Evolutionary conservation across 805 yeast genomes (phyloP).

Genomic region (Ogataea philodendri): DNA sequence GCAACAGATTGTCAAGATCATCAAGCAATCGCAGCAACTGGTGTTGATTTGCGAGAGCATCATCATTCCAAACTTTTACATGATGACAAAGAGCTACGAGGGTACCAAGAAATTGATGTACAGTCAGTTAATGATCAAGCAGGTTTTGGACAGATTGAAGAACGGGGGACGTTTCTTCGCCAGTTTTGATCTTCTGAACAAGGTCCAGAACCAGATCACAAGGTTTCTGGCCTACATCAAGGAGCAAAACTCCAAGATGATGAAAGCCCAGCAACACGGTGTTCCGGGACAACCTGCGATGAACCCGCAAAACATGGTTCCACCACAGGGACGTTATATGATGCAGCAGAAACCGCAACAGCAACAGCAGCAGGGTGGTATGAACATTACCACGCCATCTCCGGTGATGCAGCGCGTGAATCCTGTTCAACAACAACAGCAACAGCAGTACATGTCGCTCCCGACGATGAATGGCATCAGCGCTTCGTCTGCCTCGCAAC

Average conservation of each 20-base stretch:
- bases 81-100: constrained; percentile 69
- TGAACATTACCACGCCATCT: constrained; percentile 9
- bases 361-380: constrained; percentile 14
- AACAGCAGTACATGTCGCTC: constrained; percentile 15
- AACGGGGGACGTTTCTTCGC: constrained; percentile 54
- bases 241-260: constrained; percentile 42
- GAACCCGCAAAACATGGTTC: constrained; percentile 18
- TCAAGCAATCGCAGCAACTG: constrained; percentile 55
- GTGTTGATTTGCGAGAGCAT: constrained; percentile 66
- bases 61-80: constrained; percentile 72
- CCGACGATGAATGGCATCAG: constrained; percentile 14
- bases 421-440: constrained; percentile 16
- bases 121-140: constrained; percentile 74
- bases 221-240: constrained; percentile 73
- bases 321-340: constrained; percentile 22
- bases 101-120: constrained; percentile 77
- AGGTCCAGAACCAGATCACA: constrained; percentile 68
- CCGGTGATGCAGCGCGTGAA: constrained; percentile 15
- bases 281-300: constrained; percentile 17
- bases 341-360: constrained; percentile 20
- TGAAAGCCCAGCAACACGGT: constrained; percentile 25
- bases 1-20: constrained; percentile 52
- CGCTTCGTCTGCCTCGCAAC: constrained; percentile 25
- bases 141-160: constrained; percentile 67
- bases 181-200: constrained; percentile 67